Base-by-base conservation (phyloP, 176 grass and related monocot species). In the Stipa capillata region DNA sequence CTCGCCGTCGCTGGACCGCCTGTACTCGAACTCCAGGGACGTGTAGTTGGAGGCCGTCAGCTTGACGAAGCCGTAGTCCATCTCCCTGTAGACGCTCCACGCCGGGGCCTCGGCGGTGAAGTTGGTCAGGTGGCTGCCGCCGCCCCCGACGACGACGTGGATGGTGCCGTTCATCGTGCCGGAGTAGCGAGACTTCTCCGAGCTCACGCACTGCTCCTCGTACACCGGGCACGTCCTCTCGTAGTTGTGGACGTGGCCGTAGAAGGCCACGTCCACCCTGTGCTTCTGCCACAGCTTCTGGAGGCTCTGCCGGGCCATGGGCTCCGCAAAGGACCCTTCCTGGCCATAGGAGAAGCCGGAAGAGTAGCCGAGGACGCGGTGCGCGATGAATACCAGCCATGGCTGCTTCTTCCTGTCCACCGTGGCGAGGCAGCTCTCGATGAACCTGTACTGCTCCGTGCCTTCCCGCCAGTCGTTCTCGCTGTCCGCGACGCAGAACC, bases 391-490 rank as follows among this genome's bases (percentile, higher is more conserved):
- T 35, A 97, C 73, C 79, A 94, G 82, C 94, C 94, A 97, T 0
- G 94, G 94, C 54, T 94, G 94, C 42, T 90, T 88, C 79, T 92
- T 88, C 49, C 94, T 55, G 79, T 97, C 94, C 0, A 87, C 94
- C 4, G 87, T 88, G 18, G 91, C 85, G 33, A 97, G 73, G 82
- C 94, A 97, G 2, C 44, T 51, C 59, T 97, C 91, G 10, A 97
- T 88, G 35, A 97, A 92, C 54, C 28, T 73, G 72, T 94, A 92
- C 43, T 97, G 94, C 52, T 97, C 87, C 3, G 94, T 87, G 24
- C 91, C 94, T 86, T 90, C 89, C 4, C 80, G 87, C 94, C 94
- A 94, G 47, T 97, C 94, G 7, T 90, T 83, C 87, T 97, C 94
- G 32, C 89, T 90, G 89, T 94, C 94, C 0, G 94, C 91, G 0